phyloP scores from a whole-genome alignment of 257 asterid genomes.

The Dorcoceras hygrometricum region DNA sequence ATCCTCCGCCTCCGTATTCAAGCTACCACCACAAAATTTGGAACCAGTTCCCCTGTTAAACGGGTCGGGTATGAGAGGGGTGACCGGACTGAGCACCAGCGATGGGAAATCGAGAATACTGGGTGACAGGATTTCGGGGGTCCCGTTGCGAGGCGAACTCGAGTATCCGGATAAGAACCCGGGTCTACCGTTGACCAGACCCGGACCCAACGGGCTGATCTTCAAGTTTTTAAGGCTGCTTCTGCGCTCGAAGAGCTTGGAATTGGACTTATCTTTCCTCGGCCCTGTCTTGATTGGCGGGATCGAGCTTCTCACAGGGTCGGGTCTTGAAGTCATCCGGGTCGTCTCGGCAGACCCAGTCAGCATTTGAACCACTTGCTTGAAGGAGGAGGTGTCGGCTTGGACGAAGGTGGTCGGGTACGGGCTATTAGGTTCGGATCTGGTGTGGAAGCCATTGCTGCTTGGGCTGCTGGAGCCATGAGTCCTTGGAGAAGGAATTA shows the following conservation, averaged over 20 bases:
- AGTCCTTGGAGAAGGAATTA: constrained; percentile 32
- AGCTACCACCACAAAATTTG: constrained; percentile 22
- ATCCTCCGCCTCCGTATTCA: constrained; percentile 69
- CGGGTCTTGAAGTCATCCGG: constrained; percentile 43
- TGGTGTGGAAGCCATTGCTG: constrained; percentile 35
- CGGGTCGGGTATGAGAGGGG: constrained; percentile 88
- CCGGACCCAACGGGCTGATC: constrained; percentile 65
- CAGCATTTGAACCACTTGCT: constrained; percentile 88
- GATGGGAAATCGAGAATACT: constrained; percentile 89
- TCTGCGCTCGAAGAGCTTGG: constrained; percentile 79
- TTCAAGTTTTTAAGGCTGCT: constrained; percentile 78
- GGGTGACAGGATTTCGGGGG: constrained; percentile 69
- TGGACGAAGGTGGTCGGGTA: constrained; percentile 98
- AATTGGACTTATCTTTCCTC: constrained; percentile 66
- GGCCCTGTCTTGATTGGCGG: constrained; percentile 72
- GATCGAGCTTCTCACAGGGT: constrained; percentile 45
- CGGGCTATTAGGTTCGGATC: constrained; percentile 87
- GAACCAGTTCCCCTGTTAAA: constrained; percentile 43
- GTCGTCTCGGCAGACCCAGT: constrained; percentile 72
- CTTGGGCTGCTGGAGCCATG: constrained; percentile 33
- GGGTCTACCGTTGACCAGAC: constrained; percentile 34
- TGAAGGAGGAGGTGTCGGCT: constrained; percentile 88
- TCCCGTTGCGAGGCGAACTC: constrained; percentile 60
- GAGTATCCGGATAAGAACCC: constrained; percentile 36
- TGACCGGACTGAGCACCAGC: constrained; percentile 82